phyloP scores from a whole-genome alignment of 768 basidiomycete genomes.

The Collybiopsis luxurians region DNA sequence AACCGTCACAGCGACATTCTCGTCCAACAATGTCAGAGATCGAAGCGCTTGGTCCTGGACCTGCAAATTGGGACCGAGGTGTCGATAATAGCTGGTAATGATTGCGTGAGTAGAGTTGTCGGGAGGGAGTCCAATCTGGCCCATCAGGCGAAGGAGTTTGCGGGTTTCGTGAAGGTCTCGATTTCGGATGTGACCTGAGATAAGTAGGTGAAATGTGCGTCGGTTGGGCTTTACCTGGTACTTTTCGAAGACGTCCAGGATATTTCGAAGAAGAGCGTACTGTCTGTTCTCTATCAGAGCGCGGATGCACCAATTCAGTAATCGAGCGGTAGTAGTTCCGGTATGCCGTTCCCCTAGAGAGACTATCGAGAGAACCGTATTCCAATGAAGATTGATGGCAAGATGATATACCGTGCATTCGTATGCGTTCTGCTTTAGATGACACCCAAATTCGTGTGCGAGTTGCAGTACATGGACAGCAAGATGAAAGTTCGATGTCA shows the following conservation, averaged over 20 bases:
- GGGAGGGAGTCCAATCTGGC: slow-evolving; percentile 47
- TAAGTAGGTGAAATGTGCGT: slow-evolving; percentile 66
- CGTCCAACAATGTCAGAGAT: slow-evolving; percentile 39
- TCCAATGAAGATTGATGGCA: slow-evolving; percentile 48
- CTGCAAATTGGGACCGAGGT: slow-evolving; percentile 53
- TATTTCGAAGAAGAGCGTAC: slow-evolving; percentile 41
- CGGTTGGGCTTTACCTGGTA: slow-evolving; percentile 47
- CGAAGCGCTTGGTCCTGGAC: slow-evolving; percentile 53
- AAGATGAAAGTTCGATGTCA: slow-evolving; percentile 22
- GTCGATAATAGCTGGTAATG: slow-evolving; percentile 56
- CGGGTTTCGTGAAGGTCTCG: slow-evolving; percentile 57
- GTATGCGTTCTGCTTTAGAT: slow-evolving; percentile 53
- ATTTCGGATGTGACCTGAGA: slow-evolving; percentile 69
- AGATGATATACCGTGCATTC: slow-evolving; percentile 52
- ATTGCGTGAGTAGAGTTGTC: slow-evolving; percentile 59
- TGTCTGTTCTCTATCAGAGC: slow-evolving; percentile 55
- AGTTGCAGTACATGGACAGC: slow-evolving; percentile 46
- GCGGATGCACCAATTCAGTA: slow-evolving; percentile 71
- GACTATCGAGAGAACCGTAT: slow-evolving; percentile 44
- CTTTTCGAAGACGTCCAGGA: slow-evolving; percentile 49
- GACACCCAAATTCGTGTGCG: slow-evolving; percentile 47
- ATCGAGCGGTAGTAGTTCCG: slow-evolving; percentile 46
- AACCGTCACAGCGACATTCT: slow-evolving; percentile 43
- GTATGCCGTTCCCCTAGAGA: slow-evolving; percentile 47
- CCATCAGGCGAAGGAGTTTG: slow-evolving; percentile 54